Conservation (phyloP, 2,329 filamentous ascomycete genomes). For the Microdochium nivale region DNA sequence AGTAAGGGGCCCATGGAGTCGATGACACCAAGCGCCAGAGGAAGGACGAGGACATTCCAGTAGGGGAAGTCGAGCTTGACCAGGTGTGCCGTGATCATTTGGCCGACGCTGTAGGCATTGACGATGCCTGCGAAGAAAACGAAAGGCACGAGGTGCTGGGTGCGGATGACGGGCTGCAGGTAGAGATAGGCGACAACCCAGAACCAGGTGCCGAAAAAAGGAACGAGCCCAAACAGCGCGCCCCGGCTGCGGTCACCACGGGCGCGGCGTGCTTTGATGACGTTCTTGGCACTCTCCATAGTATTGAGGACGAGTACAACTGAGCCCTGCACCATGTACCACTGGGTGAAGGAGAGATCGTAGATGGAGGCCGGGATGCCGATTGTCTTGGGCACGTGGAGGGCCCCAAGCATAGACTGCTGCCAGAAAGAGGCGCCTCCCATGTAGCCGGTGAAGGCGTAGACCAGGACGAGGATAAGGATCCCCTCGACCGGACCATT, state of each 20-base stretch:
- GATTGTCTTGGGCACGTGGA: slow-evolving; percentile 57
- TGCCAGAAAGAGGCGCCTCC: slow-evolving; percentile 94
- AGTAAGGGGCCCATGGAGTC: slow-evolving; percentile 71
- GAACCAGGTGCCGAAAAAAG: slow-evolving; percentile 71
- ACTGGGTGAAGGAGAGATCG: slow-evolving; percentile 78
- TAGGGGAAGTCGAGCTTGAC: slow-evolving; percentile 84
- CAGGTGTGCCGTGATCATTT: slow-evolving; percentile 92
- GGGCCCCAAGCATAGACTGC: slow-evolving; percentile 62
- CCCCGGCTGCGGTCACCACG: slow-evolving; percentile 64
- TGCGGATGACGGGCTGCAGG: slow-evolving; percentile 76
- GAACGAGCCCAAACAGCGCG: slow-evolving; percentile 74
- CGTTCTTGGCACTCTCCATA: slow-evolving; percentile 68
- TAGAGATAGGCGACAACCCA: slow-evolving; percentile 72
- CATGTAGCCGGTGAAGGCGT: slow-evolving; percentile 72
- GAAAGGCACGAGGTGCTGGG: slow-evolving; percentile 82
- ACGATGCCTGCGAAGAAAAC: slow-evolving; percentile 79
- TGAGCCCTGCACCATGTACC: slow-evolving; percentile 83
- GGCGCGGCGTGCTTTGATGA: slow-evolving; percentile 70
- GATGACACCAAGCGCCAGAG: slow-evolving; percentile 67
- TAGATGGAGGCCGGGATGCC: slow-evolving; percentile 66
- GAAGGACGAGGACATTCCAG: slow-evolving; percentile 75
- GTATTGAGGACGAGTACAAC: slow-evolving; percentile 82
- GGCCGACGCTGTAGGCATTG: slow-evolving; percentile 91
- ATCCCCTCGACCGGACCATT: slow-evolving; percentile 95
- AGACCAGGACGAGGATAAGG: slow-evolving; percentile 72